Conservation (phyloP, 192 early-diverging fungal genomes). For the Coemansia sp. region DNA sequence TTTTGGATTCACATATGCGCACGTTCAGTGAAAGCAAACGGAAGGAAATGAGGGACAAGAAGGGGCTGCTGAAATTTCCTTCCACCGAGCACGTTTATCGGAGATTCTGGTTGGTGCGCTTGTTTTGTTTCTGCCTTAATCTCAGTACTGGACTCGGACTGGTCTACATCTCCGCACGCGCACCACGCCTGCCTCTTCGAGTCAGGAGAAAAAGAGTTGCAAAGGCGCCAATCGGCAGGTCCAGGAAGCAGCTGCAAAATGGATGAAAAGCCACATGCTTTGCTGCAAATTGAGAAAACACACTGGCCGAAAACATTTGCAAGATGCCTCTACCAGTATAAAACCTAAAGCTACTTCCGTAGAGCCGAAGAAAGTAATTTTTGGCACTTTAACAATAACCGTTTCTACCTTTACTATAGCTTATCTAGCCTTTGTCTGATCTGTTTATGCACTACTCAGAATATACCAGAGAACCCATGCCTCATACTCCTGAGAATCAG, state of each 20-base stretch:
- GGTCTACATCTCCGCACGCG: neutral
- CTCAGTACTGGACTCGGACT: neutral
- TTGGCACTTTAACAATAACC: neutral
- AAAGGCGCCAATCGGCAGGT: neutral
- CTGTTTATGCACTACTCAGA: neutral
- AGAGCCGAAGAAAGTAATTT: neutral
- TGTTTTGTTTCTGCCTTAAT: neutral
- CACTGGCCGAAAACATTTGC: neutral
- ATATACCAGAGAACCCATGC: neutral
- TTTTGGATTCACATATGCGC: slow-evolving; percentile 4
- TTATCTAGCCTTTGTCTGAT: too few relatives aligned
- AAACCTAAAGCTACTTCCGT: neutral
- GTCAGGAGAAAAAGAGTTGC: neutral
- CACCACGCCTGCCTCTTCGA: neutral
- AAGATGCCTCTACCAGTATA: neutral
- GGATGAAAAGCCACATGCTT: neutral
- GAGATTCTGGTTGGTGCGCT: slow-evolving; percentile 4
- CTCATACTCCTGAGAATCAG: neutral
- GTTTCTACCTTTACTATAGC: neutral
- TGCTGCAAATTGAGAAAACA: neutral
- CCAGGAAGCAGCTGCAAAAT: neutral
- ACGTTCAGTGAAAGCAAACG: neutral
- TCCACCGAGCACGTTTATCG: neutral
- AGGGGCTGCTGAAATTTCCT: neutral
- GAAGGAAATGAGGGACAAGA: neutral